Evolutionary conservation across 2,329 filamentous ascomycete genomes (phyloP), one percentile per base, ranked within the genome.

Genomic region (Neonectria hederae): DNA sequence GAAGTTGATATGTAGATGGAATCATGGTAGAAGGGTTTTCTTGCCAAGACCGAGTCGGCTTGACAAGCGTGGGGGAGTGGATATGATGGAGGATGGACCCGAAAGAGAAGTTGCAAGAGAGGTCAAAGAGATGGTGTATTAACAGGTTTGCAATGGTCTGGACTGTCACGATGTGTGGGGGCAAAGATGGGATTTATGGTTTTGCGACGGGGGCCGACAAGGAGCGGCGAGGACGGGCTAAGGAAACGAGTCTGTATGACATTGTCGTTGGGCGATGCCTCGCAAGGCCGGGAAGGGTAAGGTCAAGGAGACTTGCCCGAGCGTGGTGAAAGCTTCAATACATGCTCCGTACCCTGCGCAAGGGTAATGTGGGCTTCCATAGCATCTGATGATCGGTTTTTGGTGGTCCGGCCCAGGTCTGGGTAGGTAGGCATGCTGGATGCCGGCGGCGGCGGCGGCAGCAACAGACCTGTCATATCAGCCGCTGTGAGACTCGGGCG

Each of bases 401-500:
- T 69, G 65, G 67, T 61, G 69, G 43, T 61, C 71, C 66, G 68
- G 60, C 65, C 65, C 66, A 72, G 63, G 71, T 70, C 59, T 74
- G 63, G 62, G 71, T 65, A 42, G 38, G 38, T 21, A 67, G 68
- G 61, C 65, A 65, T 62, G 67, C 66, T 69, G 48, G 66, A 61
- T 28, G 59, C 52, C 60, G 67, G 69, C 74, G 71, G 59, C 62
- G 69, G 63, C 65, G 49, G 63, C 59, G 32, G 54, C 38, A 60
- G 59, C 57, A 71, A 54, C 61, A 77, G 76, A 78, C 76, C 69
- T 78, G 76, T 78, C 76, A 78, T 73, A 77, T 78, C 71, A 67
- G 45, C 63, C 64, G 64, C 67, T 73, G 70, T 76, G 70, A 76
- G 70, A 75, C 75, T 69, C 60, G 45, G 65, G 66, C 68, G n/a